Evolutionary conservation across 805 yeast species (phyloP).

Genomic region (Groenewaldozyma tartarivorans): DNA sequence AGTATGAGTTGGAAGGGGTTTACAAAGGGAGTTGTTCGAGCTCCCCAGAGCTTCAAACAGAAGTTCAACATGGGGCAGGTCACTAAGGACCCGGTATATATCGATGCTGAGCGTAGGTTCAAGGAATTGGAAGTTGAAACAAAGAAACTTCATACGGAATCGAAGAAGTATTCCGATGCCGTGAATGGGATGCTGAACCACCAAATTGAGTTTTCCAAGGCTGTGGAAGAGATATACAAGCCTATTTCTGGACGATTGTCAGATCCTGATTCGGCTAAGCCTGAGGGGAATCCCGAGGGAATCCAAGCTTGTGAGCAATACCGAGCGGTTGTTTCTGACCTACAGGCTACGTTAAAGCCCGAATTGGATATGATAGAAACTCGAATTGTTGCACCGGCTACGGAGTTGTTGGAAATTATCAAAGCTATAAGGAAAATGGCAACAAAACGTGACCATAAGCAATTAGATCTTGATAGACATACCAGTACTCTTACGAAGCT

Average conservation of each 20-base stretch:
- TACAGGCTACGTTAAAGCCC: conserved; percentile 80
- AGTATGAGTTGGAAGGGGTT: conserved; percentile 82
- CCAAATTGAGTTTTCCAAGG: conserved; percentile 91
- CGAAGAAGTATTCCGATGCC: conserved; percentile 81
- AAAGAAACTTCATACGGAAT: conserved; percentile 79
- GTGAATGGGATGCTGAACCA: conserved; percentile 89
- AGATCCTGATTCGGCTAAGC: conserved; percentile 76
- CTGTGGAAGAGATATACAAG: conserved; percentile 90
- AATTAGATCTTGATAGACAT: conserved; percentile 85
- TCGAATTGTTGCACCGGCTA: conserved; percentile 84
- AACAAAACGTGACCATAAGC: conserved; percentile 90
- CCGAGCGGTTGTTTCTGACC: conserved; percentile 74
- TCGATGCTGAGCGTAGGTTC: conserved; percentile 94
- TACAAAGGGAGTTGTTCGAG: conserved; percentile 64
- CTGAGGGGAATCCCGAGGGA: conserved; percentile 96
- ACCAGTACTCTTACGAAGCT: conserved; percentile 57
- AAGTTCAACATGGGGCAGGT: conserved; percentile 65
- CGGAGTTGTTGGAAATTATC: conserved; percentile 76
- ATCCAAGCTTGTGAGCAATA: conserved; percentile 90
- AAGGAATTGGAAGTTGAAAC: conserved; percentile 86
- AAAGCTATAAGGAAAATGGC: conserved; percentile 86
- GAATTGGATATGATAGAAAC: conserved; percentile 88
- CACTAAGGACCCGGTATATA: conserved; percentile 80
- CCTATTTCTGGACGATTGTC: conserved; percentile 90
- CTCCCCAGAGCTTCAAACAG: conserved; percentile 87